Evolutionary conservation across 2,329 filamentous ascomycete species (phyloP).

Genomic region (Ophiostoma sp.): DNA sequence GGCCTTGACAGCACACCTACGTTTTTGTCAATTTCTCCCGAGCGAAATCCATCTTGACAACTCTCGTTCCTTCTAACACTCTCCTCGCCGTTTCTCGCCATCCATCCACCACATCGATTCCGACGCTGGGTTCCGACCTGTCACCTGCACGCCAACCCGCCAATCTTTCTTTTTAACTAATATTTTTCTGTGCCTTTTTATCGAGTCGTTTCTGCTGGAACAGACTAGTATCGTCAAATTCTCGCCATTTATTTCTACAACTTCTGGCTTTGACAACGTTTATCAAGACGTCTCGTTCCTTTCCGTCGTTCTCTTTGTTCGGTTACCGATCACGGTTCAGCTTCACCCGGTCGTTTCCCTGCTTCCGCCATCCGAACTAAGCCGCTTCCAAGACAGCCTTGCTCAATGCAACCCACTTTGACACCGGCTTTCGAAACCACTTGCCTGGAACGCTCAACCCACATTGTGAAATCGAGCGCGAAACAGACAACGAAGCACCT

Average conservation of each 20-base stretch:
- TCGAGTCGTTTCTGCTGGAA: not conserved
- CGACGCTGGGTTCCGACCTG: not conserved
- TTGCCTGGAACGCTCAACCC: not conserved
- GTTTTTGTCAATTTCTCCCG: not conserved
- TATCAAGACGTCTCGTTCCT: not conserved
- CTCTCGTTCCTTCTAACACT: not conserved
- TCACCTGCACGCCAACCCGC: not conserved
- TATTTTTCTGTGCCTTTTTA: not conserved
- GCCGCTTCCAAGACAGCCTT: conserved; percentile 17
- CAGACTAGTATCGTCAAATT: not conserved
- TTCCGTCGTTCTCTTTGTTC: conserved; percentile 10
- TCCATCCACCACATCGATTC: not conserved
- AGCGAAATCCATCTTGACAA: not conserved
- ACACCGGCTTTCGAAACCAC: conserved; percentile 7
- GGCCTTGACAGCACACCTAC: not conserved
- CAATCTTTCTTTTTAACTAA: not conserved
- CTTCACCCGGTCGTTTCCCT: conserved; percentile 9
- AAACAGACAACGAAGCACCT: not conserved
- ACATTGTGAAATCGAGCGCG: not conserved
- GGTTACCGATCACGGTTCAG: not conserved
- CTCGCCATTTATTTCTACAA: not conserved
- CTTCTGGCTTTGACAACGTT: not conserved
- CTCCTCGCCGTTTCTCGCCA: not conserved
- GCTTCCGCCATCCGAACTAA: conserved; percentile 20
- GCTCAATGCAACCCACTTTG: conserved; percentile 17